Evolutionary conservation across 2,329 filamentous ascomycete species (phyloP), one percentile per base, ranked within the genome.

Genomic region (Monilinia laxa): DNA sequence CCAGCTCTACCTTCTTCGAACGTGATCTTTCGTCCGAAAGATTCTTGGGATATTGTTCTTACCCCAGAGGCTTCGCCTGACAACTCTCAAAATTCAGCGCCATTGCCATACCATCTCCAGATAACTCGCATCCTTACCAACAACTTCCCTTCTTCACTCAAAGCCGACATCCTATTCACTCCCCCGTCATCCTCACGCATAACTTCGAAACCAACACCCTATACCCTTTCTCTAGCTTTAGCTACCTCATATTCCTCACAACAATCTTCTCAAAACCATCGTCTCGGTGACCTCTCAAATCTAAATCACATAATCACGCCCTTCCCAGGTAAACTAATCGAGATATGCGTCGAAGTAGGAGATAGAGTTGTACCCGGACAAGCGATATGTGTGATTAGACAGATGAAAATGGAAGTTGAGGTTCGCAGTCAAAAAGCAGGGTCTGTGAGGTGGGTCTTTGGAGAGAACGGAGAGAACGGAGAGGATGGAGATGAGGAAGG

Each of bases 111-210:
- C 65, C 85, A 88, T 70, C 75, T 89, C 6, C 79, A 81, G 65
- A 75, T 89, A 14, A 81, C 80, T 0, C 81, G 81, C 11, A 76
- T 89, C 16, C 78, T 85, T 5, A 58, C 25, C 9, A 58, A 58
- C 23, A 58, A 58, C 11, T 58, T 58, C 4, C 56, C 56, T n/a
- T 58, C 56, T 1, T 47, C 40, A 11, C 40, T 31, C 25, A 58
- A 58, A 31, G 0, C 81, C 81, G 88, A 88, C 73, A 84, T 87
- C 64, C 88, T 89, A 69, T 86, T 87, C 0, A 69, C 79, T 2
- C 81, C 81, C 0, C 77, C 89, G 0, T 75, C 81, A 1, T 85
- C 85, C 1, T 83, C 86, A 10, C 77, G 85, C 11, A 72, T 81
- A 77, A 23, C 76, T 75, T 16, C 77, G 76, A 11, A 86, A 74